Evolutionary conservation across 352 stramenopile species (phyloP).

Genomic region (Peronospora belbahrii): DNA sequence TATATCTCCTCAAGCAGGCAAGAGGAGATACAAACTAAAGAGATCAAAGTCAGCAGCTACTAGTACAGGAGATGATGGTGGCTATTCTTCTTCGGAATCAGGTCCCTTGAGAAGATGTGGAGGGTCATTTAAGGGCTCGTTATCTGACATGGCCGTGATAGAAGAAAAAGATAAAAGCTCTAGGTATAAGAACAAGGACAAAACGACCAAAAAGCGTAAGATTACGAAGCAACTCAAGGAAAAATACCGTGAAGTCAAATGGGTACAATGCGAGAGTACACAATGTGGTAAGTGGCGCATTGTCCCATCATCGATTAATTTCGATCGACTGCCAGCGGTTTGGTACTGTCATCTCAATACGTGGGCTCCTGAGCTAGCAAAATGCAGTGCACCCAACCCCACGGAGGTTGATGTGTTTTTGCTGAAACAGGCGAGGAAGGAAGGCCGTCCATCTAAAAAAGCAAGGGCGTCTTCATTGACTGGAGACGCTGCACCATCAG

Average conservation of each 20-base stretch:
- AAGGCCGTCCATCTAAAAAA: slow-evolving; percentile 49
- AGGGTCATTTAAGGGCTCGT: slow-evolving; percentile 15
- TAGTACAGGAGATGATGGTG: slow-evolving; percentile 21
- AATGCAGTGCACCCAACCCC: slow-evolving; percentile 59
- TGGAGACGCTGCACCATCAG: slow-evolving; percentile 7
- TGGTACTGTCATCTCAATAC: slow-evolving; percentile 85
- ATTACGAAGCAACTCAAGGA: slow-evolving; percentile 73
- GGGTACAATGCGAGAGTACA: slow-evolving; percentile 93
- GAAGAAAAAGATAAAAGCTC: slow-evolving; percentile 26
- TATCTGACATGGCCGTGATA: slow-evolving; percentile 11
- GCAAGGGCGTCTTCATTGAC: slow-evolving; percentile 17
- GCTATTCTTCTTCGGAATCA: slow-evolving; percentile 35
- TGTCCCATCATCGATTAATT: slow-evolving; percentile 87
- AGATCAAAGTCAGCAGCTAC: slow-evolving; percentile 22
- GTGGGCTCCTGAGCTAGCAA: slow-evolving; percentile 64
- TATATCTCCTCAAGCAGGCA: slow-evolving; percentile 20
- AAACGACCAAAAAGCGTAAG: slow-evolving; percentile 68
- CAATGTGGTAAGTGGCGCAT: slow-evolving; percentile 93
- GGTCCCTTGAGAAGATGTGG: slow-evolving; percentile 17
- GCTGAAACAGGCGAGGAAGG: slow-evolving; percentile 59
- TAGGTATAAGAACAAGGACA: slow-evolving; percentile 46
- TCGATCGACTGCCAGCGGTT: slow-evolving; percentile 81
- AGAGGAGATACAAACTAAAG: slow-evolving; percentile 29
- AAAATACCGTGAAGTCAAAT: slow-evolving; percentile 83
- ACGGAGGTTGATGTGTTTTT: slow-evolving; percentile 63